Conservation (phyloP, 768 basidiomycete species). For the Podaxis rugospora region DNA sequence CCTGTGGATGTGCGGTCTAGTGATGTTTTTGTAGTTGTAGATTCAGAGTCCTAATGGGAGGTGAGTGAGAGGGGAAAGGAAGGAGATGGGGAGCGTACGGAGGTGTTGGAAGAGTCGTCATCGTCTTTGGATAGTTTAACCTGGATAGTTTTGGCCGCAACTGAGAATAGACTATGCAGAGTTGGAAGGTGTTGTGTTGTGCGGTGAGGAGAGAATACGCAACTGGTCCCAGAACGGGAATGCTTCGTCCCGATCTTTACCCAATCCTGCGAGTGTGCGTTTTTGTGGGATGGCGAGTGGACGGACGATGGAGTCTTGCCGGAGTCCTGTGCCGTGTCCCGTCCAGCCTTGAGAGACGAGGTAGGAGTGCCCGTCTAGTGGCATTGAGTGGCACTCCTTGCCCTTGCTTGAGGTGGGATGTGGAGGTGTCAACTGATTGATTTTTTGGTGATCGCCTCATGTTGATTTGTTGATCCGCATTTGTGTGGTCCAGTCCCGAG, state of each 20-base stretch:
- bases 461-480: not conserved
- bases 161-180: slow-evolving; percentile 64
- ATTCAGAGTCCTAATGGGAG: slow-evolving; percentile 6
- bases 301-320: slow-evolving; percentile 70
- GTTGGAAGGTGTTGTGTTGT: not conserved
- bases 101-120: not conserved
- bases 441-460: slow-evolving; percentile 4
- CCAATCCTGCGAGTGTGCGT: slow-evolving; percentile 79
- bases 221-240: slow-evolving; percentile 99
- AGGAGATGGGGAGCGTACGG: not conserved
- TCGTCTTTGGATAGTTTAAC: slow-evolving; percentile 50
- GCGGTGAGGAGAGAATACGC: slow-evolving; percentile 25
- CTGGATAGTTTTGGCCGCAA: slow-evolving; percentile 79
- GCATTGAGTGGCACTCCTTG: slow-evolving; percentile 36
- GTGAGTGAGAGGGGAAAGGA: not conserved
- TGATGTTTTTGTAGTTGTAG: slow-evolving; percentile 11
- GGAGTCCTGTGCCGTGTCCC: slow-evolving; percentile 82
- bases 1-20: slow-evolving; percentile 67
- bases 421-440: not conserved
- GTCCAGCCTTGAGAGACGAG: slow-evolving; percentile 84
- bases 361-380: slow-evolving; percentile 67
- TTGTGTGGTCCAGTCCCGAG: not conserved
- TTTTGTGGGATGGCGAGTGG: slow-evolving; percentile 83
- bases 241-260: slow-evolving; percentile 91
- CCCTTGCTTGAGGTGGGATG: not conserved